Evolutionary conservation across 805 yeast species (phyloP).

Genomic region (Metschnikowia shivogae): DNA sequence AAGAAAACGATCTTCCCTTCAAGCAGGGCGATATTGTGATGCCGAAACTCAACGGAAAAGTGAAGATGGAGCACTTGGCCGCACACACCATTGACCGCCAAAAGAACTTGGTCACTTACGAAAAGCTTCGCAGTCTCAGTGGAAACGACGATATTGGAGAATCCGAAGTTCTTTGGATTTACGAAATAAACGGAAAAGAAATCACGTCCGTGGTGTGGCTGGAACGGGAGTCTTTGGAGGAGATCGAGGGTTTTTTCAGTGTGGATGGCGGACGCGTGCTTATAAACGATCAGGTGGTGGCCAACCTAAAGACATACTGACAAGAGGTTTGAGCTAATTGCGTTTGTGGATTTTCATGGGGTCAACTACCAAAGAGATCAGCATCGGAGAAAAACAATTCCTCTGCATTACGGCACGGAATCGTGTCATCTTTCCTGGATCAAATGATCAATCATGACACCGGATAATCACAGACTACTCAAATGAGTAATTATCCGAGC

Average conservation of each 20-base stretch:
- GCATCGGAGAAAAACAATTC: too few relatives aligned
- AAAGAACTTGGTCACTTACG: constrained; percentile 30
- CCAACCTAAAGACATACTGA: constrained; percentile 27
- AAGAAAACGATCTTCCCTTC: constrained; percentile 2
- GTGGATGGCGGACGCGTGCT: constrained; percentile 22
- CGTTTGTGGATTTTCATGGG: too few relatives aligned
- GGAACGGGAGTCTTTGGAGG: constrained; percentile 18
- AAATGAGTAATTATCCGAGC: constrained; percentile 1
- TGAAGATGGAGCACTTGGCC: constrained; percentile 44
- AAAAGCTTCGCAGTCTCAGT: constrained; percentile 18
- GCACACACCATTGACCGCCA: constrained; percentile 38
- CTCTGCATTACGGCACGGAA: too few relatives aligned
- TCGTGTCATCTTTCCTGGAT: too few relatives aligned
- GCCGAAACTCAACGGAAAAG: constrained; percentile 38
- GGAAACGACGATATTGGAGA: not conserved
- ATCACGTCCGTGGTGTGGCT: constrained; percentile 30
- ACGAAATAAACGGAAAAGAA: constrained; percentile 31
- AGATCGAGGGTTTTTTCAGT: constrained; percentile 14
- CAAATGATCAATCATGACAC: too few relatives aligned
- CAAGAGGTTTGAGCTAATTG: not conserved
- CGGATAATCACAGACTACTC: not conserved
- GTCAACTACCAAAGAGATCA: too few relatives aligned
- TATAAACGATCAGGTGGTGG: constrained; percentile 27
- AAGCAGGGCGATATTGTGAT: constrained; percentile 34
- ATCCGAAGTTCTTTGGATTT: constrained; percentile 22